phyloP scores from a whole-genome alignment of 805 yeast species.

The Metschnikowia picachoensis region DNA sequence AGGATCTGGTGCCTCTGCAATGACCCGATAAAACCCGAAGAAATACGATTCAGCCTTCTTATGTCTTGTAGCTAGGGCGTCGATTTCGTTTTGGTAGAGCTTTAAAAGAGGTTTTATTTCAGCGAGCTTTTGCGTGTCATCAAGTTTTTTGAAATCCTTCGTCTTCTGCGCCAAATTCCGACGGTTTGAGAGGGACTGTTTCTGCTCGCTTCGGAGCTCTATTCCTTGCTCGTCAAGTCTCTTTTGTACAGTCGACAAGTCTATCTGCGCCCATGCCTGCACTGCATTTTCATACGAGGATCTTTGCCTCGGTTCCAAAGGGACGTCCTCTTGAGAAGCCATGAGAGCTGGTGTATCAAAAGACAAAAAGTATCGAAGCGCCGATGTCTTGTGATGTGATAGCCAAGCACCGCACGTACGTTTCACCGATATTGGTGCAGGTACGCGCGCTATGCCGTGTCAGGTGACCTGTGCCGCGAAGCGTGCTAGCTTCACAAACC shows the following conservation, averaged over 20 bases:
- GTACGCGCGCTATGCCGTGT: too few relatives aligned
- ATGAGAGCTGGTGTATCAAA: neutral
- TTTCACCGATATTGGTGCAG: too few relatives aligned
- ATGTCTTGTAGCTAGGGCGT: slow-evolving; percentile 70
- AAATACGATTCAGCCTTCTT: slow-evolving; percentile 71
- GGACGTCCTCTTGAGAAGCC: neutral
- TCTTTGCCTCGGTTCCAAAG: slow-evolving; percentile 3
- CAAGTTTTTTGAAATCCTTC: slow-evolving; percentile 75
- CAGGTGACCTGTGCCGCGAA: too few relatives aligned
- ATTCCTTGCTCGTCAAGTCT: slow-evolving; percentile 71
- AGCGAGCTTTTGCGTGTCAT: slow-evolving; percentile 60
- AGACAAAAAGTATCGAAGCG: too few relatives aligned
- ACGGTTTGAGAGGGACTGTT: slow-evolving; percentile 62
- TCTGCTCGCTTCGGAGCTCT: slow-evolving; percentile 67
- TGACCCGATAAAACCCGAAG: slow-evolving; percentile 65
- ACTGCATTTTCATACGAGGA: slow-evolving; percentile 41
- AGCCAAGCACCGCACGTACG: too few relatives aligned
- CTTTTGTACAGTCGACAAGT: slow-evolving; percentile 65
- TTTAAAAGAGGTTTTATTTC: slow-evolving; percentile 66
- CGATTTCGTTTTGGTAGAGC: slow-evolving; percentile 85
- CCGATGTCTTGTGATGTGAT: too few relatives aligned
- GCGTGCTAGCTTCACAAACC: too few relatives aligned
- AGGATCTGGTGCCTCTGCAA: slow-evolving; percentile 94
- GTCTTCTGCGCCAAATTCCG: slow-evolving; percentile 78
- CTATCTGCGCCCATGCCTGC: slow-evolving; percentile 71